Base-by-base conservation (phyloP, 2,329 filamentous ascomycete genomes). In the Pyrenophora teres region DNA sequence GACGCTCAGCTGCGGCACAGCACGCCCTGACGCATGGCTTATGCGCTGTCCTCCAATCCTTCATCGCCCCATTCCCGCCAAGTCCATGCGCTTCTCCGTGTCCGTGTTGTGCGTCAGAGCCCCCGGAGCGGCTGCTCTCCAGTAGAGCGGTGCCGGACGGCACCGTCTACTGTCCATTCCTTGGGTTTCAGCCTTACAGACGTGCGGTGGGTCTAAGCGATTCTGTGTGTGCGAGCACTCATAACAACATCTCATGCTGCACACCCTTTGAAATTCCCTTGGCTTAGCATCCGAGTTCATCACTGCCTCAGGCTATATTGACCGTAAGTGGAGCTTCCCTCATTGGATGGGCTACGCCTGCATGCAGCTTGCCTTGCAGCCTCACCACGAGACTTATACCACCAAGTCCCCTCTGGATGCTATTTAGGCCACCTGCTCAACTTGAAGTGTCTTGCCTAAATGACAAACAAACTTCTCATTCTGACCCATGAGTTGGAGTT, bases 1-100 rank as follows among this genome's bases (percentile, higher is more conserved):
- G n/a, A 38, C 31, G 35, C 39, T 39, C 35, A 16, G 23, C 27
- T 52, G 45, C 46, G 45, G 45, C 40, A 44, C 50, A 49, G 45
- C 40, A 49, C 23, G 38, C 41, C 38, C 37, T 48, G 45, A 35
- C 21, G 45, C 45, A 27, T 21, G 23, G 25, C 35, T 46, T 40
- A 33, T 37, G 50, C 40, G 39, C 19, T 44, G 36, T 30, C 40
- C 40, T 23, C 44, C 43, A 46, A 40, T 38, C 37, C n/a, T 21
- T 40, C 21, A 37, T 30, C 30, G 39, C 15, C 33, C 7, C 25
- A 19, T 19, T 9, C 25, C 37, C 19, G 21, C 27, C 44, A 40
- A 35, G 33, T 21, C 27, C 37, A 30, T 39, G 13, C 32, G n/a
- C 19, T 19, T 42, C 31, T 27, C 43, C 43, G 23, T 15, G 32